Percentiles rank a stretch among this genome's conserved stretches.
Conservation (phyloP, 202 grass and related monocot species). For the Brachypodium distachyon region DNA sequence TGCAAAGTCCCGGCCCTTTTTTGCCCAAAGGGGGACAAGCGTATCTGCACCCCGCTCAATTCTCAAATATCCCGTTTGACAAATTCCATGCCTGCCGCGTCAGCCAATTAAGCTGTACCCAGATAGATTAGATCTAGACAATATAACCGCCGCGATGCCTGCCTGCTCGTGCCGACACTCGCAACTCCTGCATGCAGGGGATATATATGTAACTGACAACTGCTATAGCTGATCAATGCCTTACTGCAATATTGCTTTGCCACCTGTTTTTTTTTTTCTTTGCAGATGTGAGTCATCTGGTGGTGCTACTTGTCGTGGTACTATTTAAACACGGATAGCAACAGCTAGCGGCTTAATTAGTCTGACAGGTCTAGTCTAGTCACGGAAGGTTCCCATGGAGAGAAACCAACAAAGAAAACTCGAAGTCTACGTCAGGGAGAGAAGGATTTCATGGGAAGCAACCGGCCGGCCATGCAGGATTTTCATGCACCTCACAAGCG, state of each 20-base stretch:
- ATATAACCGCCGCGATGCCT: too few relatives aligned
- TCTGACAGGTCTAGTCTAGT: neutral
- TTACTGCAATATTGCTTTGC: neutral
- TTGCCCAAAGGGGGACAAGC: neutral
- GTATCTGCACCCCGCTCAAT: neutral
- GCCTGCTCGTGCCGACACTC: conserved; percentile 23
- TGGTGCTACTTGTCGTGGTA: neutral
- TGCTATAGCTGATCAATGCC: too few relatives aligned
- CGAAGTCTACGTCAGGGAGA: conserved; percentile 5
- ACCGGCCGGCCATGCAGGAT: conserved; percentile 16
- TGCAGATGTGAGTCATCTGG: neutral
- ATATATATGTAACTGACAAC: too few relatives aligned
- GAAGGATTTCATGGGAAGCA: conserved; percentile 18
- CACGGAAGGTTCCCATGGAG: neutral
- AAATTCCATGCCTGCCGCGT: neutral
- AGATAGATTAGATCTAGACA: too few relatives aligned
- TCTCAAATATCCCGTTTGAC: neutral
- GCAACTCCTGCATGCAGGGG: too few relatives aligned
- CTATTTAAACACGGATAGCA: neutral
- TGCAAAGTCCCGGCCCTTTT: neutral
- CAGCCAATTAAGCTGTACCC: too few relatives aligned
- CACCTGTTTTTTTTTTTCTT: neutral
- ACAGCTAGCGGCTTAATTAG: neutral
- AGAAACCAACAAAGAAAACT: neutral
- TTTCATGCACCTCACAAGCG: neutral